Evolutionary conservation across 2,329 filamentous ascomycete species (phyloP), one percentile per base, ranked within the genome.

Genomic region (Fusarium penzigii): DNA sequence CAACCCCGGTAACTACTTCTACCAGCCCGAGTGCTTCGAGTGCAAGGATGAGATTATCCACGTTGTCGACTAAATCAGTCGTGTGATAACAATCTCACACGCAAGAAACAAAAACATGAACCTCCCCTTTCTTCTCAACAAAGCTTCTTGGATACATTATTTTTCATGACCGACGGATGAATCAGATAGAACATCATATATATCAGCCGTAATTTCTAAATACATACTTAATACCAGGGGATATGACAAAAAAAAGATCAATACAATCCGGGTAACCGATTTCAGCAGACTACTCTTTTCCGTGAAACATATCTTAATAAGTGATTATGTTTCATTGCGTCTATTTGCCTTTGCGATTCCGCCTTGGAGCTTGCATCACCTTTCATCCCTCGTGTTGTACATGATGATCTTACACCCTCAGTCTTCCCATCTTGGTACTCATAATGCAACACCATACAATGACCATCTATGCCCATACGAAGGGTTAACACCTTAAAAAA

Each of bases 201-300:
- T 49, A 58, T 40, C 48, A n/a, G 38, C 38, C 38, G 13, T 59
- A 59, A 59, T 60, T 58, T 58, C 25, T 20, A 45, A 45, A 45
- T 46, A 43, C 32, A 16, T 41, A 42, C 52, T 55, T 25, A 25
- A 25, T 25, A 25, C 20, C 20, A 25, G 20, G 20, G 20, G 20
- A 25, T 25, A 25, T 25, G 20, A 25, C 20, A 42, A 53, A 38
- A 49, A 52, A 47, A 52, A 59, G 40, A 59, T 57, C 51, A 59
- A 57, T 39, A 40, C 7, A 57, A 40, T 41, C 38, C 50, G 49
- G 57, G 40, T 53, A 56, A 59, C 56, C 44, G 40, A 17, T 25
- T 25, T 25, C 20, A 25, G 20, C 20, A 25, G 20, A 25, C 20
- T 25, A 25, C 20, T 25, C 20, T 25, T 25, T 25, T 25, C 7